Evolutionary conservation across 1,139 yeast genomes (phyloP).

Genomic region (Suhomyces bolitotheri): DNA sequence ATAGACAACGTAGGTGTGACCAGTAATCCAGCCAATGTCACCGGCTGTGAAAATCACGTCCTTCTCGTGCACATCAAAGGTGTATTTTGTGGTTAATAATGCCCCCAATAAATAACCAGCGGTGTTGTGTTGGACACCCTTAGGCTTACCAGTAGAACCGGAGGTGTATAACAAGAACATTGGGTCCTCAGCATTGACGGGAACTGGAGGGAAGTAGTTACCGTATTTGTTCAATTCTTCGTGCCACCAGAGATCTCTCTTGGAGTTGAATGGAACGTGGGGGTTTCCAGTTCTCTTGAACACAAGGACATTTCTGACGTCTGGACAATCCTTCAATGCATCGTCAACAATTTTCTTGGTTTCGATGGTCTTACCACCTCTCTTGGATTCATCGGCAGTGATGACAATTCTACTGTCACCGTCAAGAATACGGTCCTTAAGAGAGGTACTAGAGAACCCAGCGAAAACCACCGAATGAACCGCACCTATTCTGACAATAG

Average conservation of each 20-base stretch:
- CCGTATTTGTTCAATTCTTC: slow-evolving; percentile 70
- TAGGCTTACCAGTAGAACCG: slow-evolving; percentile 71
- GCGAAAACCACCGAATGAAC: slow-evolving; percentile 84
- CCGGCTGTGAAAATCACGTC: slow-evolving; percentile 82
- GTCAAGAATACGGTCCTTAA: slow-evolving; percentile 74
- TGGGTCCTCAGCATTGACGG: slow-evolving; percentile 62
- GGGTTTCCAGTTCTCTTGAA: slow-evolving; percentile 71
- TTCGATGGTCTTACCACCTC: slow-evolving; percentile 83
- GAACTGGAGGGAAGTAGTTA: slow-evolving; percentile 60
- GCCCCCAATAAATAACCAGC: slow-evolving; percentile 82
- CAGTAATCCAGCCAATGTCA: slow-evolving; percentile 89
- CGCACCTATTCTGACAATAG: slow-evolving; percentile 78
- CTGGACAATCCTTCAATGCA: slow-evolving; percentile 69
- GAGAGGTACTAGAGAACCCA: slow-evolving; percentile 74
- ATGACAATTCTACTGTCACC: slow-evolving; percentile 74
- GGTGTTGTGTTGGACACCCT: slow-evolving; percentile 71
- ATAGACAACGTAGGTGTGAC: slow-evolving; percentile 80
- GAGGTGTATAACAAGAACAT: slow-evolving; percentile 65
- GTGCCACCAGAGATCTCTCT: slow-evolving; percentile 82
- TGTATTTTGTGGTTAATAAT: slow-evolving; percentile 65
- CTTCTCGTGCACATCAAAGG: slow-evolving; percentile 72
- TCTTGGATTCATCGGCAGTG: slow-evolving; percentile 77
- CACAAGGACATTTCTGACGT: slow-evolving; percentile 67
- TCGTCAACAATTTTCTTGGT: slow-evolving; percentile 83
- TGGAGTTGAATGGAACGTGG: slow-evolving; percentile 60